A percentile compares a stretch with the other conserved stretches of the same genome.
These are phyloP conservation scores for Pseudogymnoascus sp. DNA, from an alignment of 2,329 filamentous ascomycete genomes.

Conservation along the genomic window DNA sequence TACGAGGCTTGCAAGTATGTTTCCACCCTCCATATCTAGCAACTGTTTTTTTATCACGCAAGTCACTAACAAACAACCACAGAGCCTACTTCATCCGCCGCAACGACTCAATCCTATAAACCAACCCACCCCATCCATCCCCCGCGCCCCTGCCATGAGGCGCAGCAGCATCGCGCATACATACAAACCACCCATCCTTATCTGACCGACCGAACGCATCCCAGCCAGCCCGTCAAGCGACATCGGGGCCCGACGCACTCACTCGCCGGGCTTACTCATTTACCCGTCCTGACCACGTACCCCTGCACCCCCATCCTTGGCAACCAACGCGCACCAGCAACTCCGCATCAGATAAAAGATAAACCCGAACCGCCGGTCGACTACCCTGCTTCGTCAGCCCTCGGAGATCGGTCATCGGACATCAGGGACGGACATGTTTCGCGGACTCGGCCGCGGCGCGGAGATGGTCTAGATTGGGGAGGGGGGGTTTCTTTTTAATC, in stretches of 20 bases:
- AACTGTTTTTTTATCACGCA: background rate
- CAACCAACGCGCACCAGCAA: background rate
- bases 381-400: background rate
- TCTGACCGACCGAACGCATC: background rate
- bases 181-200: background rate
- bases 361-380: too few species aligned
- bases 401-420: too few species aligned
- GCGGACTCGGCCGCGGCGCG: too few species aligned
- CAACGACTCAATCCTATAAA: conserved; percentile 34
- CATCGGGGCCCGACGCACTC: background rate
- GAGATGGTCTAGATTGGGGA: too few species aligned
- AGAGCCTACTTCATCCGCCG: conserved; percentile 54
- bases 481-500: too few species aligned
- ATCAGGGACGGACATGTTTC: too few species aligned
- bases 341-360: background rate
- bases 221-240: background rate
- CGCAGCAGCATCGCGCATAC: background rate
- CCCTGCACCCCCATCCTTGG: background rate
- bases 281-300: background rate
- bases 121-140: background rate
- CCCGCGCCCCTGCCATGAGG: background rate
- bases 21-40: background rate
- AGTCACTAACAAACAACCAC: background rate
- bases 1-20: conserved; percentile 61
- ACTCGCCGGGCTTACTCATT: too few species aligned